Conservation (phyloP, 78 protist genomes). For the Dictyostelium firmibasis region DNA sequence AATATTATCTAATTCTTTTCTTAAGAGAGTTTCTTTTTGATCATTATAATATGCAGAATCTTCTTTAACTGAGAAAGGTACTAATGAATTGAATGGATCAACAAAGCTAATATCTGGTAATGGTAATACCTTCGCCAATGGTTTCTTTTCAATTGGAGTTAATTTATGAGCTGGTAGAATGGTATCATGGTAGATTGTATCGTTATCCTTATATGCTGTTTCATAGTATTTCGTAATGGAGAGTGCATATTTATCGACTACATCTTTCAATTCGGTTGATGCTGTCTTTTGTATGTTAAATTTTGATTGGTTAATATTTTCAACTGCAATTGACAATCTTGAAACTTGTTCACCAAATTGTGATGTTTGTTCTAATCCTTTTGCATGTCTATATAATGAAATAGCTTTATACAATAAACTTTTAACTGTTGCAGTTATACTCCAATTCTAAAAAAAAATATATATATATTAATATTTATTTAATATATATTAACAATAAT, state of each 20-base stretch:
- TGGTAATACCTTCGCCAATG: conserved; percentile 59
- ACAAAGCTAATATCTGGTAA: conserved; percentile 35
- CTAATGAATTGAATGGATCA: conserved; percentile 63
- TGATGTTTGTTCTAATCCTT: neutral
- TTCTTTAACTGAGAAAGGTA: conserved; percentile 77
- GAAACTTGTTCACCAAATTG: conserved; percentile 74
- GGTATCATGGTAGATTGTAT: conserved; percentile 70
- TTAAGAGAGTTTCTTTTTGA: conserved; percentile 64
- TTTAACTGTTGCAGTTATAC: neutral
- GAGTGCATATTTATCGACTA: neutral
- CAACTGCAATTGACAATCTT: conserved; percentile 21
- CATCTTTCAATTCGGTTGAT: conserved; percentile 23
- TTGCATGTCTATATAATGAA: conserved; percentile 15
- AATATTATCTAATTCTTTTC: conserved; percentile 47
- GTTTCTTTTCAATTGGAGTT: conserved; percentile 65
- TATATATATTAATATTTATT: too few species aligned
- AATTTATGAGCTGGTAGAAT: conserved; percentile 71
- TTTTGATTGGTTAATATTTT: neutral
- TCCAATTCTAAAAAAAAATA: too few species aligned
- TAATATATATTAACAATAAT: neutral
- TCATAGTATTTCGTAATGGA: conserved; percentile 6
- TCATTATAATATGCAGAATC: conserved; percentile 67
- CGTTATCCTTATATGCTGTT: conserved; percentile 69
- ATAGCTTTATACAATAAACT: conserved; percentile 27
- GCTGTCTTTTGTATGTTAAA: conserved; percentile 8